These are phyloP conservation scores for Ormosia emarginata DNA, from an alignment of 306 rosid genomes.

Conservation along the genomic window DNA sequence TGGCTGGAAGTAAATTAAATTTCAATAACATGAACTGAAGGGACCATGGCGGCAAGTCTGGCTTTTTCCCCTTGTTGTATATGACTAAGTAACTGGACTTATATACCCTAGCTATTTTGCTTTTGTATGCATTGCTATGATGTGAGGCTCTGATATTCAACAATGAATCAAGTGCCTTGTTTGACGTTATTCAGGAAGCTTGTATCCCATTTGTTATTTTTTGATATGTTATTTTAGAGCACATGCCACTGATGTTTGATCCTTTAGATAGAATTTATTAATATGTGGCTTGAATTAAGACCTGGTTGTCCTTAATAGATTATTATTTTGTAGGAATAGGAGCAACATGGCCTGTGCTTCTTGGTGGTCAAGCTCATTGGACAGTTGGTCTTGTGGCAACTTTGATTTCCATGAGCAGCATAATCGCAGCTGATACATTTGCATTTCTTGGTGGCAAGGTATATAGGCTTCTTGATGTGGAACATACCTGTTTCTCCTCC, in stretches of 20 bases:
- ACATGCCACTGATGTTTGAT: background rate
- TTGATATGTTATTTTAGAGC: background rate
- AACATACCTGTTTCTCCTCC: background rate
- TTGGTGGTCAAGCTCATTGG: conserved; percentile 77
- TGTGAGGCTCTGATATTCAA: too few relatives aligned
- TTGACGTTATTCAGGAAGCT: background rate
- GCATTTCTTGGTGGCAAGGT: conserved; percentile 98
- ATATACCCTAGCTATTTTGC: background rate
- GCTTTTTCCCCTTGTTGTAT: too few relatives aligned
- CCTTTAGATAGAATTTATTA: background rate
- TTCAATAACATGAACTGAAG: background rate
- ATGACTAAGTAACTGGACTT: background rate
- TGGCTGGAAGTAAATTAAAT: background rate
- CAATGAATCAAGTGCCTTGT: too few relatives aligned
- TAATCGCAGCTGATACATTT: conserved; percentile 92
- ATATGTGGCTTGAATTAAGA: background rate
- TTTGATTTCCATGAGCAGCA: conserved; percentile 71
- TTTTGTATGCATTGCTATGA: background rate
- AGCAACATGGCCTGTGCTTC: conserved; percentile 47
- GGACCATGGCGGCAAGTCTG: background rate
- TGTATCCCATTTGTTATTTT: background rate
- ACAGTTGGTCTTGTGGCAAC: conserved; percentile 98
- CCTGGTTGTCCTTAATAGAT: conserved; percentile 7
- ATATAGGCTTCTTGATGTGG: conserved; percentile 25
- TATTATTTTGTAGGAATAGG: conserved; percentile 40